Evolutionary conservation across 345 rosid species (phyloP).

Genomic region (Camelina hispida): DNA sequence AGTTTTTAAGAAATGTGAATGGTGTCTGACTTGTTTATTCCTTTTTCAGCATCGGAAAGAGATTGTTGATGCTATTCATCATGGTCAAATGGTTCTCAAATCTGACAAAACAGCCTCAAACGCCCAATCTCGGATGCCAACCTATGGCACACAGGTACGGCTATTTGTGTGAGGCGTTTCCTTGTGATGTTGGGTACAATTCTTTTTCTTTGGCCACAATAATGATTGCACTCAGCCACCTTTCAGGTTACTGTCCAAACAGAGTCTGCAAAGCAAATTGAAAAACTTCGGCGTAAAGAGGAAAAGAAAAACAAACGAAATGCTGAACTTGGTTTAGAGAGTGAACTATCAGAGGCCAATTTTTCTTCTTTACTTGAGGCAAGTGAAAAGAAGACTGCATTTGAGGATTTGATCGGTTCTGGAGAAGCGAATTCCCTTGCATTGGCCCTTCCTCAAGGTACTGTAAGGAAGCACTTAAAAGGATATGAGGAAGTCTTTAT

Average conservation of each 20-base stretch:
- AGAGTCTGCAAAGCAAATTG: conserved; percentile 87
- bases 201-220: conserved; percentile 18
- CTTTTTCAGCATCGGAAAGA: conserved; percentile 82
- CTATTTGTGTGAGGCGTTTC: conserved; percentile 28
- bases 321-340: conserved; percentile 71
- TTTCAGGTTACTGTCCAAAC: conserved; percentile 91
- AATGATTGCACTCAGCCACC: conserved; percentile 32
- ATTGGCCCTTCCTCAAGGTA: conserved; percentile 93
- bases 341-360: conserved; percentile 62
- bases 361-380: conserved; percentile 93
- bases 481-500: conserved; percentile 95
- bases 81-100: conserved; percentile 68
- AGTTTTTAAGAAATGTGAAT: conserved; percentile 14
- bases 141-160: conserved; percentile 94
- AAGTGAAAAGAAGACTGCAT: conserved; percentile 72
- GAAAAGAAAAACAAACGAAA: conserved; percentile 83
- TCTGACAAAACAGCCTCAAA: conserved; percentile 71
- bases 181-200: conserved; percentile 10
- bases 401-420: conserved; percentile 74
- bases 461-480: conserved; percentile 76
- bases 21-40: conserved; percentile 33
- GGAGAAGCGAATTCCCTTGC: conserved; percentile 63
- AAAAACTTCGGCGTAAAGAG: conserved; percentile 96
- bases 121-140: conserved; percentile 82
- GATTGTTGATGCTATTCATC: conserved; percentile 89